A percentile compares a stretch with the other conserved stretches of the same genome.
These are phyloP conservation scores for Aegilops sharonensis DNA, from an alignment of 176 grass and related monocot species.

Conservation along the genomic window DNA sequence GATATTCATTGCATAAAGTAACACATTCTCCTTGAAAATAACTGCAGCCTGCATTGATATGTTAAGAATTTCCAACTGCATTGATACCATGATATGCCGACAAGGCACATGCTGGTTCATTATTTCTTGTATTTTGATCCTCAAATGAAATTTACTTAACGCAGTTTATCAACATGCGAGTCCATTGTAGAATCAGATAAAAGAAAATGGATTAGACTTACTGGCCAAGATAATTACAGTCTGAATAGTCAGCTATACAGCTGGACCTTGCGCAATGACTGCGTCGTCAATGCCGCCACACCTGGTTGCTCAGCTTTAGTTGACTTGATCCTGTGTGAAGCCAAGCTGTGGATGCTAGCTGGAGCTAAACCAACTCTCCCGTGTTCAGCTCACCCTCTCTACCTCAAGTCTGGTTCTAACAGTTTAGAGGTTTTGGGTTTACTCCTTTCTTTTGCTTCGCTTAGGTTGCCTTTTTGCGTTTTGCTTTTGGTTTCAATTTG, in stretches of 20 bases:
- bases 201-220: conserved; percentile 9
- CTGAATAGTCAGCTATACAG: background rate
- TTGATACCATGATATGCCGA: background rate
- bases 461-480: too few species aligned
- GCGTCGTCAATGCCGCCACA: too few species aligned
- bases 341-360: too few species aligned
- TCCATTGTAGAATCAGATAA: conserved; percentile 1
- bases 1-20: conserved; percentile 19
- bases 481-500: too few species aligned
- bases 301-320: too few species aligned
- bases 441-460: too few species aligned
- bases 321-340: too few species aligned
- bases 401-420: too few species aligned
- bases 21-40: conserved; percentile 20
- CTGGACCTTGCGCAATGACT: too few species aligned
- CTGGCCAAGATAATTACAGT: conserved; percentile 6
- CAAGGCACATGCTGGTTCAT: background rate
- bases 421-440: too few species aligned
- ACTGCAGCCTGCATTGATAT: conserved; percentile 2
- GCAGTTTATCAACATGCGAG: background rate
- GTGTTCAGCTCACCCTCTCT: too few species aligned
- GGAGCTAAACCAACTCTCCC: too few species aligned
- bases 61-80: background rate
- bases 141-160: background rate
- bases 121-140: conserved; percentile 7